phyloP scores from a whole-genome alignment of 139 green algal genomes.

The Chlorella sp. region DNA sequence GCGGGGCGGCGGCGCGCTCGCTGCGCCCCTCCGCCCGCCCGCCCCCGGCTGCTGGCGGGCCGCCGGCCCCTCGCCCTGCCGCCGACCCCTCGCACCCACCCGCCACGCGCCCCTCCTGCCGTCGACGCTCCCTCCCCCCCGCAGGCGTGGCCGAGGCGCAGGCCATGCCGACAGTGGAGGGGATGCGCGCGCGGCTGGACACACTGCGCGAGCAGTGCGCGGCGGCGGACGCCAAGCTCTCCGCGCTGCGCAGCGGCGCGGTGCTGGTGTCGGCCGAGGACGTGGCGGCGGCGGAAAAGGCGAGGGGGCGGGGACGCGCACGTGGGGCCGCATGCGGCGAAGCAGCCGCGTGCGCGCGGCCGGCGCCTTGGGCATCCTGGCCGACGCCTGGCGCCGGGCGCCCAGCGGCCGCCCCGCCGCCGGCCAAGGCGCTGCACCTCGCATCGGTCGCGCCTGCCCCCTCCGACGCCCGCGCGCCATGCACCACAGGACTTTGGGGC shows the following conservation, averaged over 20 bases:
- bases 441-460: neutral
- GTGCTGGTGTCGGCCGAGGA: slow-evolving; percentile 21
- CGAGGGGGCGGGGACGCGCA: no score
- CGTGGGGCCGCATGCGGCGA: no score
- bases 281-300: slow-evolving; percentile 24
- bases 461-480: neutral
- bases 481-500: neutral
- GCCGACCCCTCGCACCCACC: neutral
- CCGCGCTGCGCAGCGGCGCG: slow-evolving; percentile 9
- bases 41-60: no score
- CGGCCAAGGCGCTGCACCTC: neutral
- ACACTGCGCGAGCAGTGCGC: slow-evolving; percentile 7
- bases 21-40: neutral
- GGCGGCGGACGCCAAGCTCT: slow-evolving; percentile 10
- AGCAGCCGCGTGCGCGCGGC: no score
- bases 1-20: no score
- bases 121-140: neutral
- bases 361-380: neutral
- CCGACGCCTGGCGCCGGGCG: neutral
- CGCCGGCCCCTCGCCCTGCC: no score
- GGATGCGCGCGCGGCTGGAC: slow-evolving; percentile 33
- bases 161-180: slow-evolving; percentile 38
- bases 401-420: neutral
- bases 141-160: slow-evolving; percentile 49
- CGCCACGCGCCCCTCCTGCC: neutral